Base-by-base conservation (phyloP, 1,139 yeast genomes). In the Candida dubliniensis region DNA sequence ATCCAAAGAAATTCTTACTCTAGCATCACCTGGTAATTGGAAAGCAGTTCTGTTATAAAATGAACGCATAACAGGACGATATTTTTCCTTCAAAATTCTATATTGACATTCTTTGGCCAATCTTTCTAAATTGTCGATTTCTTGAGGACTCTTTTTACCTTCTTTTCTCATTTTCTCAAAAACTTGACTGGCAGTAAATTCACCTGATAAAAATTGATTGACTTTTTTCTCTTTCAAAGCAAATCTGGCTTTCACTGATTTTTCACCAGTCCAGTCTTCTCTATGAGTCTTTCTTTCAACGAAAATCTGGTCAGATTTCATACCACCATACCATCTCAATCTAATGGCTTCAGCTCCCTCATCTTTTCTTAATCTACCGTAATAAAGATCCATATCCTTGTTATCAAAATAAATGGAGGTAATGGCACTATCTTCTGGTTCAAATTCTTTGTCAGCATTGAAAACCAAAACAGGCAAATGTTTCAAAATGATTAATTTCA, bases 241-340 rank as follows among this genome's bases (percentile, higher is more conserved):
- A 68, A 93, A 93, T 64, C 99, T 81, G 3, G 98, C 98, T 70
- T 93, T 93, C 53, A 93, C 99, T 9, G 96, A 88, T 69, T 91
- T 91, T 67, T 93, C 99, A 58, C 99, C 99, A 2, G 99, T 93
- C 99, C 99, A 93, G 69, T 93, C 99, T 67, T 93, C 99, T 66
- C 99, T 81, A 63, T 93, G 99, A 11, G 99, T 93, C 67, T 93
- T 93, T 66, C 99, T 82, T 69, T 93, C 99, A 31, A 93, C 96
- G 55, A 93, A 93, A 46, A 93, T 89, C 43, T 87, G 88, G 55
- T 91, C 96, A 3, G 93, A 79, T 47, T 81, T 77, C 99, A 93
- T 91, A 44, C 96, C 97, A 61, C 99, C 99, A 63, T 93, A 93
- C 99, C 99, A 93, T 73, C 99, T 84, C 62, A 93, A 76, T 71